Conservation (phyloP, 306 rosid genomes). For the Lathyrus sativus region DNA sequence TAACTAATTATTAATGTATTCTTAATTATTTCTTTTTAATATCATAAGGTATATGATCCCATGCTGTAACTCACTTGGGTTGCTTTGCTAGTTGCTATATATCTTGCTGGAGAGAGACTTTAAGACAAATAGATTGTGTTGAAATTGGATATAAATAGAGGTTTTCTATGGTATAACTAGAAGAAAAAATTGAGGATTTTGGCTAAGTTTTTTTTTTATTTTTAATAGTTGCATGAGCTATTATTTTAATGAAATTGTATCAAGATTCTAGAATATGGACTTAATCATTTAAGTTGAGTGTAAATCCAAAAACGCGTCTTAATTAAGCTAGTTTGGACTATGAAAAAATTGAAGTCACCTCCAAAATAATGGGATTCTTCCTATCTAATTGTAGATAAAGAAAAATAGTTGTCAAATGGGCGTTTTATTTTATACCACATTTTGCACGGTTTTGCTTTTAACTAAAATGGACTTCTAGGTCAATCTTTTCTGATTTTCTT, state of each 20-base stretch:
- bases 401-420: background rate
- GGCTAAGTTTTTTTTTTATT: background rate
- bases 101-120: conserved; percentile 30
- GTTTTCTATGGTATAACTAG: too few species aligned
- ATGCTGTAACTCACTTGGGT: conserved; percentile 28
- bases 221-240: background rate
- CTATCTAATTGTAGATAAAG: background rate
- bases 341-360: background rate
- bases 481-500: background rate
- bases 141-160: background rate
- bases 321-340: background rate
- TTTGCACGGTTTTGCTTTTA: background rate
- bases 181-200: background rate
- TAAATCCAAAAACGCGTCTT: background rate
- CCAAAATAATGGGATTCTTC: conserved; percentile 3
- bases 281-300: background rate
- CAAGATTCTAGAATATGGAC: background rate
- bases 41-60: conserved; percentile 14
- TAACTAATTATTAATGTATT: conserved; percentile 23
- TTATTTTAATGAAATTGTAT: background rate
- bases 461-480: background rate
- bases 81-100: conserved; percentile 34
- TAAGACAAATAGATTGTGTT: conserved; percentile 33
- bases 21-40: conserved; percentile 13
- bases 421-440: background rate